phyloP scores from a whole-genome alignment of 805 yeast genomes.

The Yarrowia divulgata region DNA sequence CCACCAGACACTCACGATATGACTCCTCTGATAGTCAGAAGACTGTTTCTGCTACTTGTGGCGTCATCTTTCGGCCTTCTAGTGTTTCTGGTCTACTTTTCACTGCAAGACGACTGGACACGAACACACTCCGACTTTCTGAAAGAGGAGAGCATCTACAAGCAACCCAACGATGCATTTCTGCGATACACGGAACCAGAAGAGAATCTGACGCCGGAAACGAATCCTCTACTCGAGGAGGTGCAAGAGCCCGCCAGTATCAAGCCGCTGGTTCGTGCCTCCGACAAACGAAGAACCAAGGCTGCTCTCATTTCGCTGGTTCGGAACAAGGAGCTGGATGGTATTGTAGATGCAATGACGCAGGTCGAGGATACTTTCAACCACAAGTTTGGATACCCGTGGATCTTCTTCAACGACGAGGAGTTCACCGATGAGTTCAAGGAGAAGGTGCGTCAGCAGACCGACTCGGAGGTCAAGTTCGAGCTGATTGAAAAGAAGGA shows the following conservation, averaged over 20 bases:
- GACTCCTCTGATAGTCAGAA: slow-evolving; percentile 31
- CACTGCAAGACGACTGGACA: slow-evolving; percentile 27
- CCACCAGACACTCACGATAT: background rate
- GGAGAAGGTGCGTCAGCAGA: slow-evolving; percentile 50
- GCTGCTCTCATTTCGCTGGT: slow-evolving; percentile 80
- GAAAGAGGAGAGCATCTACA: slow-evolving; percentile 25
- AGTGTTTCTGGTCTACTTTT: slow-evolving; percentile 22
- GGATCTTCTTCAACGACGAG: slow-evolving; percentile 77
- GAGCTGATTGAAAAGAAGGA: slow-evolving; percentile 53
- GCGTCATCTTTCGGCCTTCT: slow-evolving; percentile 1
- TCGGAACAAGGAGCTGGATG: slow-evolving; percentile 66
- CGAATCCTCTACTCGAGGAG: slow-evolving; percentile 18
- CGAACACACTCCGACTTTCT: slow-evolving; percentile 15
- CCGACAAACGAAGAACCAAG: slow-evolving; percentile 55
- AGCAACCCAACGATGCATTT: slow-evolving; percentile 23
- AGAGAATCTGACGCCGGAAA: slow-evolving; percentile 16
- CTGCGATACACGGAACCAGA: slow-evolving; percentile 16
- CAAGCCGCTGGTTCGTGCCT: slow-evolving; percentile 28
- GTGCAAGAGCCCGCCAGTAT: slow-evolving; percentile 19
- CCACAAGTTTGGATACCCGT: slow-evolving; percentile 75
- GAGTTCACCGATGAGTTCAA: slow-evolving; percentile 69
- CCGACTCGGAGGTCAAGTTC: slow-evolving; percentile 57
- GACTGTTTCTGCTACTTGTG: slow-evolving; percentile 26
- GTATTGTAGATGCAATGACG: slow-evolving; percentile 60
- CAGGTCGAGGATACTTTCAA: slow-evolving; percentile 73